phyloP scores from a whole-genome alignment of 106 monocot species.

The Dendrobium huoshanense region DNA sequence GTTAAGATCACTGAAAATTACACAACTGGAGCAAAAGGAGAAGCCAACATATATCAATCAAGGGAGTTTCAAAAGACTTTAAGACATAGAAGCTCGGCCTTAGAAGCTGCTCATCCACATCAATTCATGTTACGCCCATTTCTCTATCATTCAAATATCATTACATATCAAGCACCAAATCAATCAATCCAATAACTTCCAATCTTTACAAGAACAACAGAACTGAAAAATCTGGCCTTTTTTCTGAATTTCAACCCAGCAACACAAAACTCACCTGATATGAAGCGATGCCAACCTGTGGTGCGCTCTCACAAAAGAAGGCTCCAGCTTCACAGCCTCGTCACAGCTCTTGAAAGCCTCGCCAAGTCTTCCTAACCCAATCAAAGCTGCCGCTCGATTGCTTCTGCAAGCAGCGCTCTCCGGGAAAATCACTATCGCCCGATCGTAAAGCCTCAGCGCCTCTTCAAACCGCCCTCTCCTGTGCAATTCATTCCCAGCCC shows the following conservation, averaged over 20 bases:
- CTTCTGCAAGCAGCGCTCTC: slow-evolving; percentile 50
- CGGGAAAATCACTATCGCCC: slow-evolving; percentile 51
- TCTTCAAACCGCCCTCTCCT: slow-evolving; percentile 50
- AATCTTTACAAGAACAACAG: not conserved
- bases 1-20: not conserved
- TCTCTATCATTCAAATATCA: not conserved
- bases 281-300: slow-evolving; percentile 49
- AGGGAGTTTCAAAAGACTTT: not conserved
- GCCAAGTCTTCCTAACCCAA: slow-evolving; percentile 34
- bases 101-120: not conserved
- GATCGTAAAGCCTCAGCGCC: slow-evolving; percentile 58
- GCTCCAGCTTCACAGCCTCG: slow-evolving; percentile 66
- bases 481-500: slow-evolving; percentile 59
- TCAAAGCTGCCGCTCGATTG: slow-evolving; percentile 67
- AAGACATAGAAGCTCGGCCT: not conserved
- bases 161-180: not conserved
- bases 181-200: not conserved
- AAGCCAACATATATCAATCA: not conserved
- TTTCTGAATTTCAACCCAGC: not conserved
- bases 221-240: not conserved
- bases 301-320: slow-evolving; percentile 47
- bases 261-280: slow-evolving; percentile 32
- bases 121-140: not conserved
- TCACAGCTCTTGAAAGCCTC: slow-evolving; percentile 71
- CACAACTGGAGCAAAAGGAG: not conserved